Conservation (phyloP, 768 basidiomycete genomes). For the Nevesoporus exiguus region DNA sequence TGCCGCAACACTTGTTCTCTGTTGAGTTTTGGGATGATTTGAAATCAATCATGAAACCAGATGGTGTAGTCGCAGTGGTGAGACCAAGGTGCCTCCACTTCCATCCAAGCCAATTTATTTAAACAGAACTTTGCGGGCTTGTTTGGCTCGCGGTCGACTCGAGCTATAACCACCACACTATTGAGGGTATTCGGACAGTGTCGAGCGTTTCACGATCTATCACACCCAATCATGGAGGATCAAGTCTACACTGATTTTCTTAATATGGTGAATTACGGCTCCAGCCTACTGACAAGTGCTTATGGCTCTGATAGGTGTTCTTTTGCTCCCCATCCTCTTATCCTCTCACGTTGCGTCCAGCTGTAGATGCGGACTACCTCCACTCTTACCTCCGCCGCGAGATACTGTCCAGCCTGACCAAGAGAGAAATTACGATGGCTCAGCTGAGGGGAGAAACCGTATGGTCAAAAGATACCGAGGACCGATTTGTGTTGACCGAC, state of each 20-base stretch:
- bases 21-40: constrained; percentile 79
- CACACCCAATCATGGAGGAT: constrained; percentile 43
- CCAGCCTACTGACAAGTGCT: constrained; percentile 1
- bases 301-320: constrained; percentile 53
- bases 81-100: constrained; percentile 28
- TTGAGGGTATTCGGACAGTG: constrained; percentile 71
- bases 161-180: constrained; percentile 68
- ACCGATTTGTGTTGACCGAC: constrained; percentile 60
- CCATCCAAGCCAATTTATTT: constrained; percentile 1
- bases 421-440: constrained; percentile 52
- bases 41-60: constrained; percentile 55
- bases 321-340: constrained; percentile 65
- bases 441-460: constrained; percentile 31
- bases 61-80: constrained; percentile 81
- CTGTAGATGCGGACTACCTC: constrained; percentile 57
- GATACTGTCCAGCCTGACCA: constrained; percentile 49
- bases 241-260: constrained; percentile 51
- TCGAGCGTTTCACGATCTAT: constrained; percentile 76
- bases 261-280: constrained; percentile 60
- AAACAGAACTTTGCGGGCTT: constrained; percentile 82
- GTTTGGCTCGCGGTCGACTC: constrained; percentile 56
- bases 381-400: constrained; percentile 63
- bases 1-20: constrained; percentile 83
- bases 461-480: constrained; percentile 31
- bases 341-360: constrained; percentile 57